These are phyloP conservation scores for Ambrosiella cleistominuta DNA, from an alignment of 2,329 filamentous ascomycete genomes.

Conservation along the genomic window DNA sequence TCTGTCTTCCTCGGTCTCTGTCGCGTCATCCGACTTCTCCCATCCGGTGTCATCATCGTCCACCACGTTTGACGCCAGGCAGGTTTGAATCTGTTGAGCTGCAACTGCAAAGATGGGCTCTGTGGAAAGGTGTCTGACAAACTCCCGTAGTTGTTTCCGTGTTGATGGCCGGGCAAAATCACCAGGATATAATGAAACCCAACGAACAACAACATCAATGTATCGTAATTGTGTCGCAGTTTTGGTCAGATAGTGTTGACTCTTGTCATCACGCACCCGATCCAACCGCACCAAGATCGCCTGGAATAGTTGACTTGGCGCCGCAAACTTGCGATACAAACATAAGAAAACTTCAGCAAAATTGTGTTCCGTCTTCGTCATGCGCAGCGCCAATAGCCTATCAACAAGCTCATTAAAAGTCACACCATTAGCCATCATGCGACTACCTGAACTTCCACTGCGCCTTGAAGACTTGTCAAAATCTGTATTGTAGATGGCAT, in stretches of 20 bases:
- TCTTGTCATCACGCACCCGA: constrained; percentile 45
- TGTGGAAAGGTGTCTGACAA: constrained; percentile 55
- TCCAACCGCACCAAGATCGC: constrained; percentile 66
- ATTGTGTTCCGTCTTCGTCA: constrained; percentile 75
- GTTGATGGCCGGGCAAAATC: constrained; percentile 75
- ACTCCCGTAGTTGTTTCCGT: constrained; percentile 52
- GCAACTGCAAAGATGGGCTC: constrained; percentile 72
- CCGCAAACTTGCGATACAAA: constrained; percentile 81
- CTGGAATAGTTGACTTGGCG: constrained; percentile 60
- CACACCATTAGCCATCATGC: constrained; percentile 26
- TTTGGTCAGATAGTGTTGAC: constrained; percentile 53
- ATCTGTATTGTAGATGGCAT: constrained; percentile 35
- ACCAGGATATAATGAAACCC: constrained; percentile 78
- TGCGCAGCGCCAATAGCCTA: constrained; percentile 63
- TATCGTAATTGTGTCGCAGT: constrained; percentile 70
- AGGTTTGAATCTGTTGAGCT: constrained; percentile 67
- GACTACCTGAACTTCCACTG: constrained; percentile 2
- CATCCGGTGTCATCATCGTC: constrained; percentile 88
- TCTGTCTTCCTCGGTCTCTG: constrained; percentile 18
- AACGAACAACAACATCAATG: constrained; percentile 69
- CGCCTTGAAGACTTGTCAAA: constrained; percentile 27
- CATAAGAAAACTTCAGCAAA: constrained; percentile 82
- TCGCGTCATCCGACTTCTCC: constrained; percentile 58
- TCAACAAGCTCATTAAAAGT: constrained; percentile 63
- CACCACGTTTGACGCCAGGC: constrained; percentile 51